These are phyloP conservation scores for Niebla homalea DNA, from an alignment of 495 filamentous ascomycete genomes.

Conservation along the genomic window DNA sequence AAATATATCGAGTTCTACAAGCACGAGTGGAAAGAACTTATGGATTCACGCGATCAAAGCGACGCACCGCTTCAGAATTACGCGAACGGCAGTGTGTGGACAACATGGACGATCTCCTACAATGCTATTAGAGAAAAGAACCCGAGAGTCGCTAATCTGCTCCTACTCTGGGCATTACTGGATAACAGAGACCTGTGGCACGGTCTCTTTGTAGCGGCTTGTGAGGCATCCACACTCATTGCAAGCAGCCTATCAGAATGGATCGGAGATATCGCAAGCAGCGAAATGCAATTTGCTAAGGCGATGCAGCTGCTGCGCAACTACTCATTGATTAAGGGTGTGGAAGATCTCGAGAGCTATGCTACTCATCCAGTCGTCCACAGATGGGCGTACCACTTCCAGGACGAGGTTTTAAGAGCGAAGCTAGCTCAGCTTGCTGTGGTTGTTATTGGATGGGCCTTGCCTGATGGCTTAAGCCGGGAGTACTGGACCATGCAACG, in stretches of 20 bases:
- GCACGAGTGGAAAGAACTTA: slow-evolving; percentile 27
- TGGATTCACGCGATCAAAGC: background rate
- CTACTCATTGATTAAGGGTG: slow-evolving; percentile 22
- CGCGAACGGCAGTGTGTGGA: slow-evolving; percentile 4
- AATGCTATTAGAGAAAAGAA: slow-evolving; percentile 17
- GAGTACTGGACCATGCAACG: background rate
- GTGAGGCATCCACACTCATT: background rate
- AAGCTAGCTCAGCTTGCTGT: background rate
- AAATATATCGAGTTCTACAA: slow-evolving; percentile 30
- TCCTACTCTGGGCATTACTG: slow-evolving; percentile 25
- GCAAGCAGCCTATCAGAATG: slow-evolving; percentile 9
- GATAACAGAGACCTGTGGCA: slow-evolving; percentile 21
- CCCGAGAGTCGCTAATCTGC: slow-evolving; percentile 20
- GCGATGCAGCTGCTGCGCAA: slow-evolving; percentile 17
- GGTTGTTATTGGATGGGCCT: background rate
- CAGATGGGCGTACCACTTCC: slow-evolving; percentile 14
- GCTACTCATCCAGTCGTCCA: slow-evolving; percentile 25
- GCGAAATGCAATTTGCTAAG: slow-evolving; percentile 18
- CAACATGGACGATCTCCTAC: slow-evolving; percentile 16
- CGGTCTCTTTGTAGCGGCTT: slow-evolving; percentile 13
- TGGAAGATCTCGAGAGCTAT: slow-evolving; percentile 16
- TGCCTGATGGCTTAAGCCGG: background rate
- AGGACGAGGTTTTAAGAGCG: background rate
- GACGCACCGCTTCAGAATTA: slow-evolving; percentile 3
- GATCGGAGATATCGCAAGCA: slow-evolving; percentile 19